Base-by-base conservation (phyloP, 768 basidiomycete species). In the Termitomyces sp. region DNA sequence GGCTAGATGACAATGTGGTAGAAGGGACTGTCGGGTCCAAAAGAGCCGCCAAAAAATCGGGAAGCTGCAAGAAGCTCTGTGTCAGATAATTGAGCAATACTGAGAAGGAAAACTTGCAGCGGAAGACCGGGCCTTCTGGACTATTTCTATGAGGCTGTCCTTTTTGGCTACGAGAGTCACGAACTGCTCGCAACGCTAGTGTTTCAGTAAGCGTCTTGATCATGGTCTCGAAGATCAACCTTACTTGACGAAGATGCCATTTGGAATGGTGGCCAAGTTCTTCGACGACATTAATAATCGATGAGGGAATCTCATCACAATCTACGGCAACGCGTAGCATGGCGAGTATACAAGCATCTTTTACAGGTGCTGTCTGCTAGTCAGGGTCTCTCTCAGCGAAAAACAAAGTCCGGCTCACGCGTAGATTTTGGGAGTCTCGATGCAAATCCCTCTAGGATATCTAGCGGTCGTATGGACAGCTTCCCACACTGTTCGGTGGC, bases 131-230 rank as follows among this genome's bases (percentile, higher is more conserved):
- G 84, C 80, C n/a, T 69, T 74, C 3, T 75, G 70, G 45, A 88
- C 66, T 52, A 88, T 79, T 12, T 78, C 72, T 20, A 70, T 62
- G 20, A 92, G 78, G 5, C 74, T 63, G 10, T 76, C 70, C 64
- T 76, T 80, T 57, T 86, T 74, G 20, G 72, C 68, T 7, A 74
- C 75, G 15, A 89, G 72, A 11, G 72, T 74, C 36, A 85, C 65
- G 68, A 93, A 92, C 69, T 90, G 86, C 31, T 83, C 78, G 67
- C 89, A 92, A 59, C 91, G 83, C 91, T 93, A 66, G 38, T 55
- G 57, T 45, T 34, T 60, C 37, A 20, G 55, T 66, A 37, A 70
- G 34, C 57, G 45, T 51, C 46, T 32, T 10, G 11, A 8, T 14
- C 25, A 46, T 43, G 50, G 9, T 31, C 47, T 60, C 32, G 10